phyloP scores from a whole-genome alignment of 2,329 filamentous ascomycete genomes.

The Diaporthe helianthi region DNA sequence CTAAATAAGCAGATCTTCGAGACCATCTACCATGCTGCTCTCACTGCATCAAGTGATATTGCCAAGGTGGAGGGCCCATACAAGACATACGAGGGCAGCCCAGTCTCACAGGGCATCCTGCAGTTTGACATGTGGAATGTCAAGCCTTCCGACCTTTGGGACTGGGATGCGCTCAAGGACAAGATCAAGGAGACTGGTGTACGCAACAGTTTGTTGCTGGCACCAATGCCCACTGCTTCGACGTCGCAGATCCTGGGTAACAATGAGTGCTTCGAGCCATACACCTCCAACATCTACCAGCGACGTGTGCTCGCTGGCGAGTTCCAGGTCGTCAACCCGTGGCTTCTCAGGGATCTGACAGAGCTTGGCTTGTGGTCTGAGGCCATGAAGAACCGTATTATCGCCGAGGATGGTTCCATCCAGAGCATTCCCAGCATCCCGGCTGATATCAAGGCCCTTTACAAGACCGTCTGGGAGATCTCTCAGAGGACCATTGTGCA shows the following conservation, averaged over 20 bases:
- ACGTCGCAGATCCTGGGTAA: constrained; percentile 98
- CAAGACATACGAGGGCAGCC: constrained; percentile 89
- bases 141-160: constrained; percentile 93
- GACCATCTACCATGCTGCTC: constrained; percentile 96
- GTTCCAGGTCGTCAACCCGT: constrained; percentile 99
- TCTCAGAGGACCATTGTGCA: constrained; percentile 94
- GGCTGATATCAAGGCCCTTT: constrained; percentile 91
- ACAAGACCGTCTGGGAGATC: constrained; percentile 99
- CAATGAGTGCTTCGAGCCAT: constrained; percentile 99
- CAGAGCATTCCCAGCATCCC: constrained; percentile 98
- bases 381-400: constrained; percentile 99
- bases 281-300: constrained; percentile 99
- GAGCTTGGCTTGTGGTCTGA: constrained; percentile 99
- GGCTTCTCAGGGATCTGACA: constrained; percentile 96
- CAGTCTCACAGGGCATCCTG: constrained; percentile 91
- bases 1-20: constrained; percentile 99
- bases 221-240: constrained; percentile 96
- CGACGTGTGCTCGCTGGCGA: constrained; percentile 97
- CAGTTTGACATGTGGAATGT: constrained; percentile 99
- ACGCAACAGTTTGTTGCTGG: constrained; percentile 93
- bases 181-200: constrained; percentile 93
- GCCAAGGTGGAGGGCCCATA: constrained; percentile 86
- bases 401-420: constrained; percentile 92
- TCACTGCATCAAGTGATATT: constrained; percentile 87
- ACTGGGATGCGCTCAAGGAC: constrained; percentile 88